Evolutionary conservation across 2,329 filamentous ascomycete genomes (phyloP).

Genomic region (Hymenoscyphus salicellus): DNA sequence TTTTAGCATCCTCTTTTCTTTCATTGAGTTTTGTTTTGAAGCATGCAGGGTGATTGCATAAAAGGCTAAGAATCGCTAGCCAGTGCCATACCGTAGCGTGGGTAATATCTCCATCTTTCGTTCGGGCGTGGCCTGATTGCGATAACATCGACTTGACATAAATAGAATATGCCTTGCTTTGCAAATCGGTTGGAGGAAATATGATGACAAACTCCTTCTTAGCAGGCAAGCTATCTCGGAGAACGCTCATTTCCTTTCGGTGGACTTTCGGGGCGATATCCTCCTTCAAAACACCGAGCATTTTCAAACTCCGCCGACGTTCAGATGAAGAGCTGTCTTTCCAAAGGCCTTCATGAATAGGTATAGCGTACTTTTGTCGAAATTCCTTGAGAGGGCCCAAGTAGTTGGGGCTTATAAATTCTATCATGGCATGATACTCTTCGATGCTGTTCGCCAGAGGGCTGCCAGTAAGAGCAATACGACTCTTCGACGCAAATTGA

Average conservation of each 20-base stretch:
- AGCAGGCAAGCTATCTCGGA: constrained; percentile 64
- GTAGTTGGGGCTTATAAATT: constrained; percentile 80
- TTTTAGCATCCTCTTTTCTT: constrained; percentile 34
- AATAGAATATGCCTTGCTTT: constrained; percentile 59
- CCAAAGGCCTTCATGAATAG: constrained; percentile 71
- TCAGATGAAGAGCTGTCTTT: constrained; percentile 57
- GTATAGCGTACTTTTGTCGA: constrained; percentile 62
- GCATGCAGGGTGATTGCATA: constrained; percentile 50
- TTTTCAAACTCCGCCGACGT: constrained; percentile 59
- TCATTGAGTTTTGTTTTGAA: constrained; percentile 46
- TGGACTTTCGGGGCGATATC: constrained; percentile 76
- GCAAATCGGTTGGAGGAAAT: constrained; percentile 64
- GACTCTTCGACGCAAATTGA: constrained; percentile 62
- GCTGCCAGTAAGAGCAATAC: constrained; percentile 83
- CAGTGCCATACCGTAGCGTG: constrained; percentile 52
- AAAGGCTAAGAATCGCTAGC: constrained; percentile 23
- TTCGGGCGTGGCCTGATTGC: constrained; percentile 20
- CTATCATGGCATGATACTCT: constrained; percentile 84
- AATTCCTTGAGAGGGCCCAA: constrained; percentile 70
- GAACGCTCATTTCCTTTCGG: constrained; percentile 65
- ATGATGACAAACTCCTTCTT: constrained; percentile 83
- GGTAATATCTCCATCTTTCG: constrained; percentile 37
- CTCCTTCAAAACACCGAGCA: constrained; percentile 66
- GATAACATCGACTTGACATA: constrained; percentile 45
- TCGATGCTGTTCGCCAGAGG: constrained; percentile 79